phyloP scores from a whole-genome alignment of 2,329 filamentous ascomycete species.

The Thermothelomyces thermophilus region DNA sequence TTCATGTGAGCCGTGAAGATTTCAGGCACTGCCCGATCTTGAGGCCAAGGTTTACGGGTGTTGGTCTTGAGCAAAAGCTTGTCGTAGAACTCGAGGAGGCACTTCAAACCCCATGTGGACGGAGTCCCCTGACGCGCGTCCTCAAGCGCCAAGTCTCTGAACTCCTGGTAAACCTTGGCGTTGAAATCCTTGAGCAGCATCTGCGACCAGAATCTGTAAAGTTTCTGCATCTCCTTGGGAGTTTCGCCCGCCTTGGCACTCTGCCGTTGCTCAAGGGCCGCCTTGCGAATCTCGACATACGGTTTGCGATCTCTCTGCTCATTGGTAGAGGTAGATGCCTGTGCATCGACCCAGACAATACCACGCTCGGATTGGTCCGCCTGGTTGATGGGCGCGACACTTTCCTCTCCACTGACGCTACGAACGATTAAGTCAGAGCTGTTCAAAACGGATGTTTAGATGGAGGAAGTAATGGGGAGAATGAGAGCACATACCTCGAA shows the following conservation, averaged over 20 bases:
- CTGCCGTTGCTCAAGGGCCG: conserved; percentile 35
- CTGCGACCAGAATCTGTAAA: conserved; percentile 70
- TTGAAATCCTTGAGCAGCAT: conserved; percentile 71
- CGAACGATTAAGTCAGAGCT: not conserved
- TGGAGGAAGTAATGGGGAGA: not conserved
- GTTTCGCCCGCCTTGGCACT: conserved; percentile 31
- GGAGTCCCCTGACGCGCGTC: conserved; percentile 46
- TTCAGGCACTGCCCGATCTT: conserved; percentile 25
- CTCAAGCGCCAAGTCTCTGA: conserved; percentile 59
- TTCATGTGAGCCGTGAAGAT: conserved; percentile 27
- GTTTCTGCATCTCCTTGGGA: conserved; percentile 54
- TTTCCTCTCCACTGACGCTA: conserved; percentile 10
- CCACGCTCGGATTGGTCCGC: conserved; percentile 5
- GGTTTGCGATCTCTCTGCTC: conserved; percentile 18
- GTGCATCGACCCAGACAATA: conserved; percentile 19
- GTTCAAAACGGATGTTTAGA: not conserved
- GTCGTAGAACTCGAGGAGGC: conserved; percentile 59
- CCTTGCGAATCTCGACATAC: conserved; percentile 34
- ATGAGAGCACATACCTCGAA: conserved; percentile 9
- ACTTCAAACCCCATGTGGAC: conserved; percentile 50
- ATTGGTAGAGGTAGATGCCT: conserved; percentile 9
- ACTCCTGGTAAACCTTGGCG: conserved; percentile 67
- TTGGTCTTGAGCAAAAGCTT: conserved; percentile 25
- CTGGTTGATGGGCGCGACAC: not conserved
- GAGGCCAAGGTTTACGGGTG: conserved; percentile 23